Percentiles rank a stretch among this genome's conserved stretches.
Conservation (phyloP, 1,284 basidiomycete genomes). For the Naganishia albida region DNA sequence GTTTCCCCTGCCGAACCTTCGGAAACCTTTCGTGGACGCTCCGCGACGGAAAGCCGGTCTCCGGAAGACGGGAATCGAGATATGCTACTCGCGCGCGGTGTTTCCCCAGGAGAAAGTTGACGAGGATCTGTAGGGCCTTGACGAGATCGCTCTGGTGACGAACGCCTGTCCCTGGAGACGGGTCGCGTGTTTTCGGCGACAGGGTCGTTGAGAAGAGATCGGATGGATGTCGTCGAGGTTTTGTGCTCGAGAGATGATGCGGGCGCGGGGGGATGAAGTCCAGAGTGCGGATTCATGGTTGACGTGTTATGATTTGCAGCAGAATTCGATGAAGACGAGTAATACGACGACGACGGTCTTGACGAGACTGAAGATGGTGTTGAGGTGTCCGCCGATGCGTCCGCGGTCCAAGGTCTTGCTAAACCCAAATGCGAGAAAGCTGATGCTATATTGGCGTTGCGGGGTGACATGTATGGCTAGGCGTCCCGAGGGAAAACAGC, state of each 20-base stretch:
- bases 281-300: conserved; percentile 3
- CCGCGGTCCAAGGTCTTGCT: not conserved
- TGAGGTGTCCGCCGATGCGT: not conserved
- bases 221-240: conserved; percentile 22
- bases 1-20: conserved; percentile 17
- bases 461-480: not conserved
- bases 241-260: conserved; percentile 15
- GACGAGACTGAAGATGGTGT: conserved; percentile 4
- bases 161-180: not conserved
- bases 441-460: conserved; percentile 3
- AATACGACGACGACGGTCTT: not conserved
- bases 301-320: not conserved
- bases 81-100: conserved; percentile 15
- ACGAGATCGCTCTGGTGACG: not conserved
- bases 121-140: conserved; percentile 1
- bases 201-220: conserved; percentile 28
- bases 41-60: not conserved
- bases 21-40: conserved; percentile 6
- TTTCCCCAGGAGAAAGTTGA: conserved; percentile 8
- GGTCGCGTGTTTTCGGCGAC: conserved; percentile 1
- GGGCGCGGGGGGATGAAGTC: not conserved
- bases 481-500: no score
- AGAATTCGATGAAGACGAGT: conserved; percentile 1
- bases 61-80: conserved; percentile 19
- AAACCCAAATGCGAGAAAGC: conserved; percentile 13